Evolutionary conservation across 768 basidiomycete species (phyloP), one percentile per base, ranked within the genome.

Genomic region (Mycena rebaudengoi): DNA sequence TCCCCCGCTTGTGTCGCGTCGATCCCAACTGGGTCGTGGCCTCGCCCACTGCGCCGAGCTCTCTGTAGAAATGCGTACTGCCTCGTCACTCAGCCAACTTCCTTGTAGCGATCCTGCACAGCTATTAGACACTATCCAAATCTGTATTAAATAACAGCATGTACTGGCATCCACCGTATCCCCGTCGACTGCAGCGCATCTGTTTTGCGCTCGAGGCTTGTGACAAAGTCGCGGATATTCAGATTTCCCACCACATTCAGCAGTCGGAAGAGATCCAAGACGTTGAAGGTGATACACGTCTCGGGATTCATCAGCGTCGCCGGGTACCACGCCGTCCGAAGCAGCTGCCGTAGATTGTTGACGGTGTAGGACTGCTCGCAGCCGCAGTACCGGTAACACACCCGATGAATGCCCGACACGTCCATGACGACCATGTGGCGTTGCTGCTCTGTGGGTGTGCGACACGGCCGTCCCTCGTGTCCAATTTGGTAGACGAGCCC

Each of bases 401-500:
- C 20, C 3, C 30, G 28, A 29, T 30, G 45, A 4, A 48, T 30
- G 14, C 25, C 45, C 10, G 8, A 29, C 11, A 16, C 26, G 13
- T 46, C 7, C 12, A 46, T 28, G 25, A 46, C 45, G 25, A 46
- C 45, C 14, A 46, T 25, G 45, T 46, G 6, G 26, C 26, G 13
- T 1, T 11, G 25, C 26, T 29, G 13, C 26, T 3, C 1, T 46
- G 26, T 26, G 45, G 45, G 28, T 8, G 30, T 12, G n/a, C 23
- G n/a, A 16, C 29, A 32, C 7, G 28, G 46, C 7, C 16, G 28
- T 1, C 60, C 26, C 30, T n/a, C 40, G 29, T 65, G 64, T 1
- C 64, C 64, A 7, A 65, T 13, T 28, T 65, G 64, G 18, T 44
- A 52, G 12, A 62, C 51, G 1, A 65, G 61, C 0, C 64, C 64